Conservation (phyloP, 2,329 filamentous ascomycete species). For the Talaromyces amestolkiae region DNA sequence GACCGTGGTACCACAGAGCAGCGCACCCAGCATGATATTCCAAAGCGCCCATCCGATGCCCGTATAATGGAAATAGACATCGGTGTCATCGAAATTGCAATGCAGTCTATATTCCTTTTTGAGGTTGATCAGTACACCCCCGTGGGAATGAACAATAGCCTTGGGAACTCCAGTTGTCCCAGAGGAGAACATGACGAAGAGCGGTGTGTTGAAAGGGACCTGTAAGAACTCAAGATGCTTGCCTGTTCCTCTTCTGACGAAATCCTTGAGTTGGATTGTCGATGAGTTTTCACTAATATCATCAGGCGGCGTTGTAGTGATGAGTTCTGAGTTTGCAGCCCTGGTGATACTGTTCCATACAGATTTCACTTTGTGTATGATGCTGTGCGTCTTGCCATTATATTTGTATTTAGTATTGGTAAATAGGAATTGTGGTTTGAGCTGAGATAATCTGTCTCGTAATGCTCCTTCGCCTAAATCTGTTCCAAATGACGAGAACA, state of each 20-base stretch:
- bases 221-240: background rate
- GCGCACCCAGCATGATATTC: conserved; percentile 46
- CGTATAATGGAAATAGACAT: conserved; percentile 48
- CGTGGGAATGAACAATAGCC: conserved; percentile 47
- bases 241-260: background rate
- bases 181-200: conserved; percentile 46
- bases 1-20: conserved; percentile 42
- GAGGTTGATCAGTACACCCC: conserved; percentile 42
- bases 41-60: conserved; percentile 51
- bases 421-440: background rate
- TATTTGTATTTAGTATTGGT: background rate
- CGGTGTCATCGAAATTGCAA: conserved; percentile 40
- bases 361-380: conserved; percentile 1
- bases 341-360: conserved; percentile 6
- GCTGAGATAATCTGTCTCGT: conserved; percentile 1
- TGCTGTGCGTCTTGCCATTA: conserved; percentile 2
- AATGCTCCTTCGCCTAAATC: conserved; percentile 7
- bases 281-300: background rate
- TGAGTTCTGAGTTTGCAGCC: conserved; percentile 4
- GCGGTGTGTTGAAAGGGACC: conserved; percentile 39
- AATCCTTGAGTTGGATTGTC: background rate
- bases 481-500: background rate
- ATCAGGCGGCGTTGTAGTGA: background rate
- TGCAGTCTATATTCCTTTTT: conserved; percentile 47
- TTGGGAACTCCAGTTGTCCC: conserved; percentile 48